Evolutionary conservation across 73 alveolate species (phyloP).

Genomic region (Paramecium biaurelia): DNA sequence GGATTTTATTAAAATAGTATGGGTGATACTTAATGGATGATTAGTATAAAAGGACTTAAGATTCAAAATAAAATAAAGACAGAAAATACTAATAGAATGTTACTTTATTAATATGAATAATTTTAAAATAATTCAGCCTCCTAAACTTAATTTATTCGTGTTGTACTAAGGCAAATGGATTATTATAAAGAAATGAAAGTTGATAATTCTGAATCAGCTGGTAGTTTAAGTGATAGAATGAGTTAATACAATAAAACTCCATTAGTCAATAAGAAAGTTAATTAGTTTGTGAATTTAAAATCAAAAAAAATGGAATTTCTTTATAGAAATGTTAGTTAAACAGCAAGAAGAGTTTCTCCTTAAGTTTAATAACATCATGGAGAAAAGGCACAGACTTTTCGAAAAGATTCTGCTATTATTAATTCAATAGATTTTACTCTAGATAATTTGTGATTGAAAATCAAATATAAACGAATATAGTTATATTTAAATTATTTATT

Average conservation of each 20-base stretch:
- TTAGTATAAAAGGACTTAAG: neutral
- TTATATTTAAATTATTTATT: neutral
- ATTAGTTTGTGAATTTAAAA: neutral
- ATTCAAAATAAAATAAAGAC: neutral
- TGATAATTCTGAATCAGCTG: slow-evolving; percentile 36
- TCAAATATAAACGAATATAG: neutral
- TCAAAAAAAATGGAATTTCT: neutral
- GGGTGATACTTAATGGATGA: neutral
- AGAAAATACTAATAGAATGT: neutral
- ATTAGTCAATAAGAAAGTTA: neutral
- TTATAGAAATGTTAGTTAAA: neutral
- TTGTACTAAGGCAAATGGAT: neutral
- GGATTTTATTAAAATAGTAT: neutral
- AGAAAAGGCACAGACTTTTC: neutral
- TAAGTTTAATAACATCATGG: neutral
- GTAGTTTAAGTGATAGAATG: slow-evolving; percentile 32
- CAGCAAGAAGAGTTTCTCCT: neutral
- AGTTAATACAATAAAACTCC: neutral
- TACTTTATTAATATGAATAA: neutral
- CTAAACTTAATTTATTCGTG: neutral
- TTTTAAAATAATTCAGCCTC: neutral
- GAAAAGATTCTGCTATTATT: neutral
- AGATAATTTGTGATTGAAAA: neutral
- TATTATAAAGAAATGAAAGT: neutral
- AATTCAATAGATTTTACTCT: neutral